Conservation (phyloP, 75 land plant species). For the Chamaecyparis obtusa region DNA sequence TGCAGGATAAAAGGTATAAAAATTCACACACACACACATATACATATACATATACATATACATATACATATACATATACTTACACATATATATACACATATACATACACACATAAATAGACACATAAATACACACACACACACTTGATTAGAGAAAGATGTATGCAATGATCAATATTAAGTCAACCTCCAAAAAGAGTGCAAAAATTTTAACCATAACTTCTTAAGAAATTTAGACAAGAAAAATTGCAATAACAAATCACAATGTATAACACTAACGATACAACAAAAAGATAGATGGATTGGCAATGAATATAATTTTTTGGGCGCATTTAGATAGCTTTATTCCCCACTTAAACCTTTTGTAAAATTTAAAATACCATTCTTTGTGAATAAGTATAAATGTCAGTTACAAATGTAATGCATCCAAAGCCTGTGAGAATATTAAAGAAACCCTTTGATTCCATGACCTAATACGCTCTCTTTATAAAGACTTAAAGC, state of each 20-base stretch:
- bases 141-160: too few relatives aligned
- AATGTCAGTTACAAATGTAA: neutral
- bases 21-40: too few relatives aligned
- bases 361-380: neutral
- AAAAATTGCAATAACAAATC: neutral
- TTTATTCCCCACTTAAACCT: neutral
- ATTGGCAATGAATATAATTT: neutral
- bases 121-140: too few relatives aligned
- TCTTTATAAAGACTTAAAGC: constrained; percentile 71
- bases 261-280: neutral
- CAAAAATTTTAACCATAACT: too few relatives aligned
- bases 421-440: neutral
- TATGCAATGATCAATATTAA: too few relatives aligned
- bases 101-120: too few relatives aligned
- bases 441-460: constrained; percentile 74
- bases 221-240: neutral
- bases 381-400: neutral
- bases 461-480: constrained; percentile 45
- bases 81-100: too few relatives aligned
- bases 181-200: too few relatives aligned
- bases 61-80: too few relatives aligned
- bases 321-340: neutral
- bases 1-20: too few relatives aligned
- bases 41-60: too few relatives aligned
- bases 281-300: neutral